Base-by-base conservation (phyloP, 1,284 basidiomycete species). In the Abortiporus biennis region DNA sequence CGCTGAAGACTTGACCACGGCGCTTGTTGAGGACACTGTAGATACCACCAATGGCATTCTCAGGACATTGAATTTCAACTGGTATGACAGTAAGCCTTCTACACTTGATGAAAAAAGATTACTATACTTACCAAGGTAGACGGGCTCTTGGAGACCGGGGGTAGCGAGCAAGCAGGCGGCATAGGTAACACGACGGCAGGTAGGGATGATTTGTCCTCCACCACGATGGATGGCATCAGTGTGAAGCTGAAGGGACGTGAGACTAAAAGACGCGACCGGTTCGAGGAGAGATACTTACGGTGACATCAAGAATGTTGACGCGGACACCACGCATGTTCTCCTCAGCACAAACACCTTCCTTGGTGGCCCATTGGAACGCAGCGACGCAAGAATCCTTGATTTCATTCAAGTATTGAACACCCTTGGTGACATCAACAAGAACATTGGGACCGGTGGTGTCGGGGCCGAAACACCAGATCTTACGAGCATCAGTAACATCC, bases 381-480 rank as follows among this genome's bases (percentile, higher is more conserved):
- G 95, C 95, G 66, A 99, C 82, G 66, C 93, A 97, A 55, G 95
- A 99, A 70, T 99, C 96, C 80, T 99, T 99, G 80, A 99, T 99
- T 80, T 99, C 96, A 64, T 91, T 92, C 54, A 94, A 73, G 72
- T 93, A 94, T 62, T 95, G 92, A 48, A 98, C 94, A 78, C 93
- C 95, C 82, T 99, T 99, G 62, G 96, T 97, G 58, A 88, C 90
- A 74, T 99, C 96, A 58, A 97, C 90, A 66, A 99, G 74, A 68
- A 99, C 67, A 75, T 99, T 99, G 51, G 96, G 86, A 46, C 96
- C 96, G 54, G 90, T 94, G 45, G 92, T 97, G 58, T 99, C 96
- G 54, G 96, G 96, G 59, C 95, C 95, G 77, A 99, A 99, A 72
- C 90, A 92, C 96, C 96, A 99, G 63, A 99, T 98, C 81, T 97